These are phyloP conservation scores for Physcomitrium patens DNA, from an alignment of 225 moss, liverwort and hornwort genomes.

Conservation along the genomic window DNA sequence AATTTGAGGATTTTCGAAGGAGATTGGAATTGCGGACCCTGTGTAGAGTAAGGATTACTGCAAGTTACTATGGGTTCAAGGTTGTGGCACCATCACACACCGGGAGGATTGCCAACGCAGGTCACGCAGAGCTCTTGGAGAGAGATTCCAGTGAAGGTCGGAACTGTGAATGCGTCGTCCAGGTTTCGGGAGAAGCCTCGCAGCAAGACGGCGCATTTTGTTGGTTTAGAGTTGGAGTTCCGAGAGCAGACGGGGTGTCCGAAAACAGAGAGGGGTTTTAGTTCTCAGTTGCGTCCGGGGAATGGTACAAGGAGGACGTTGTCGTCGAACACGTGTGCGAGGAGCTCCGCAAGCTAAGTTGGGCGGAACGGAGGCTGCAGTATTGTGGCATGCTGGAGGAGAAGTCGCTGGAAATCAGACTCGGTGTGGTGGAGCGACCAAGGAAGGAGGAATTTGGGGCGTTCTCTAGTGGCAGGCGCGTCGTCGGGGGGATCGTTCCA, in stretches of 20 bases:
- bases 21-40: too few species aligned
- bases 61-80: constrained; percentile 31
- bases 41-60: not conserved
- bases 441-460: not conserved
- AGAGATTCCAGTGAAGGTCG: not conserved
- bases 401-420: not conserved
- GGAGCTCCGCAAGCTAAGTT: not conserved
- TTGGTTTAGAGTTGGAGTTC: not conserved
- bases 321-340: not conserved
- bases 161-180: constrained; percentile 6
- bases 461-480: constrained; percentile 7
- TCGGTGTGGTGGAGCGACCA: constrained; percentile 2
- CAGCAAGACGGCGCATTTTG: not conserved
- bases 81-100: constrained; percentile 3
- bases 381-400: constrained; percentile 19
- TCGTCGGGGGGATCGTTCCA: constrained; percentile 19
- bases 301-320: not conserved
- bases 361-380: not conserved
- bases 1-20: too few species aligned
- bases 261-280: not conserved
- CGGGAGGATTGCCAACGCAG: constrained; percentile 13
- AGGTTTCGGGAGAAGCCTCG: constrained; percentile 22
- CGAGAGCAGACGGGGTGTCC: not conserved
- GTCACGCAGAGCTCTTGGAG: not conserved
- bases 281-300: not conserved